Evolutionary conservation across 2,329 filamentous ascomycete genomes (phyloP).

Genomic region (Fusarium albidum): DNA sequence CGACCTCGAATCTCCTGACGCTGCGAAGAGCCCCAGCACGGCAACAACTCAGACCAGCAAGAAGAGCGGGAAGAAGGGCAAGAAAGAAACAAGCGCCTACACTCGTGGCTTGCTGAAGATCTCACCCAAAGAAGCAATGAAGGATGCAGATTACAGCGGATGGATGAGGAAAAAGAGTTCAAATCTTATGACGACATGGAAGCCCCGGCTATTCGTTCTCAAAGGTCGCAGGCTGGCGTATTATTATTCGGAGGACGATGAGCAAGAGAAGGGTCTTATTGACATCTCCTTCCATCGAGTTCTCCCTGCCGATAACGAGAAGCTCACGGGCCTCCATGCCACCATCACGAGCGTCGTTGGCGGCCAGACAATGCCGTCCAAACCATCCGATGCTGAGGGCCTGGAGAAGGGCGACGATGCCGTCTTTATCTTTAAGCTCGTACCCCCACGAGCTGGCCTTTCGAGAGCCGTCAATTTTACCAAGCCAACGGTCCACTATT

Average conservation of each 20-base stretch:
- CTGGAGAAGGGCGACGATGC: slow-evolving; percentile 66
- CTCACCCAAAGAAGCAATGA: slow-evolving; percentile 82
- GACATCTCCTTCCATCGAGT: slow-evolving; percentile 98
- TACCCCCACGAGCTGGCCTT: slow-evolving; percentile 86
- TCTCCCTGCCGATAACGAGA: slow-evolving; percentile 91
- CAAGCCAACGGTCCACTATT: slow-evolving; percentile 96
- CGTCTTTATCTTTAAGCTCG: slow-evolving; percentile 98
- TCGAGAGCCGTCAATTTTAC: slow-evolving; percentile 96
- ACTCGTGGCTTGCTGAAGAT: slow-evolving; percentile 85
- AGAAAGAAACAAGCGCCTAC: slow-evolving; percentile 96
- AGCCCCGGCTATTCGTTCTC: slow-evolving; percentile 92
- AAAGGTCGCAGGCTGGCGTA: slow-evolving; percentile 92
- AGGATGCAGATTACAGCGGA: slow-evolving; percentile 88
- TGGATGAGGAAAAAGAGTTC: slow-evolving; percentile 99
- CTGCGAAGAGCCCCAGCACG: slow-evolving; percentile 63
- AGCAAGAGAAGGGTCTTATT: slow-evolving; percentile 92
- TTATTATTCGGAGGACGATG: slow-evolving; percentile 94
- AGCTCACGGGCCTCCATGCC: slow-evolving; percentile 88
- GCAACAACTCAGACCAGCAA: slow-evolving; percentile 57
- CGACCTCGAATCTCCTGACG: slow-evolving; percentile 79
- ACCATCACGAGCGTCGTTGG: slow-evolving; percentile 85
- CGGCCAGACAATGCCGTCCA: slow-evolving; percentile 52
- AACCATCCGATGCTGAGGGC: slow-evolving; percentile 54
- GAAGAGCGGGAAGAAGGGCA: slow-evolving; percentile 73
- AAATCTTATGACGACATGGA: slow-evolving; percentile 97